phyloP scores from a whole-genome alignment of 2,329 filamentous ascomycete species.

The Fusarium nanum region DNA sequence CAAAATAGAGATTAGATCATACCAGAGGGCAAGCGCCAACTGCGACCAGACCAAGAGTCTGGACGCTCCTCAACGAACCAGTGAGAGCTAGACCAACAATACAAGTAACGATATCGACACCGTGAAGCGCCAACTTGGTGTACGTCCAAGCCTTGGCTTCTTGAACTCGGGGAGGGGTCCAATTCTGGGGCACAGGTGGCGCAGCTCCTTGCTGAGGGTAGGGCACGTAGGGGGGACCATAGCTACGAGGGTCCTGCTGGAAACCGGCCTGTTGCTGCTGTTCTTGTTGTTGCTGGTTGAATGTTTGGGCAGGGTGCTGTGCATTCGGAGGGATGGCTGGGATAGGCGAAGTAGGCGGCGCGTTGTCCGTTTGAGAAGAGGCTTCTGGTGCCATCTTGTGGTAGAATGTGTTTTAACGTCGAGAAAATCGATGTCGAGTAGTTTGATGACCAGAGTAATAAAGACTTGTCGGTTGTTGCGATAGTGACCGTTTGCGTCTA shows the following conservation, averaged over 20 bases:
- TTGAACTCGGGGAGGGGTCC: constrained; percentile 24
- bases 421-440: not conserved
- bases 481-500: not conserved
- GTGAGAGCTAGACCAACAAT: constrained; percentile 47
- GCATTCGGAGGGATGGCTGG: constrained; percentile 26
- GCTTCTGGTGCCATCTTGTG: constrained; percentile 40
- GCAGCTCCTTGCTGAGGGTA: constrained; percentile 32
- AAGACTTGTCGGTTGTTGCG: not conserved
- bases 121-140: constrained; percentile 50
- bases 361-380: constrained; percentile 39
- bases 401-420: not conserved
- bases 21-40: constrained; percentile 39
- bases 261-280: constrained; percentile 26
- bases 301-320: constrained; percentile 23
- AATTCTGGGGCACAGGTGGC: constrained; percentile 26
- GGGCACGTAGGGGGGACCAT: constrained; percentile 43
- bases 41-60: constrained; percentile 17
- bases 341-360: constrained; percentile 7
- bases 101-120: constrained; percentile 42
- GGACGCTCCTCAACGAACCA: constrained; percentile 36
- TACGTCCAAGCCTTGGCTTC: constrained; percentile 44
- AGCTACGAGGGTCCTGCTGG: constrained; percentile 42
- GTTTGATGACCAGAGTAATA: not conserved
- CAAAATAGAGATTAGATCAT: not conserved
- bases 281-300: constrained; percentile 14